Percentiles rank a stretch among this genome's conserved stretches.
Conservation (phyloP, 2,329 filamentous ascomycete genomes). For the Neurospora sp. region DNA sequence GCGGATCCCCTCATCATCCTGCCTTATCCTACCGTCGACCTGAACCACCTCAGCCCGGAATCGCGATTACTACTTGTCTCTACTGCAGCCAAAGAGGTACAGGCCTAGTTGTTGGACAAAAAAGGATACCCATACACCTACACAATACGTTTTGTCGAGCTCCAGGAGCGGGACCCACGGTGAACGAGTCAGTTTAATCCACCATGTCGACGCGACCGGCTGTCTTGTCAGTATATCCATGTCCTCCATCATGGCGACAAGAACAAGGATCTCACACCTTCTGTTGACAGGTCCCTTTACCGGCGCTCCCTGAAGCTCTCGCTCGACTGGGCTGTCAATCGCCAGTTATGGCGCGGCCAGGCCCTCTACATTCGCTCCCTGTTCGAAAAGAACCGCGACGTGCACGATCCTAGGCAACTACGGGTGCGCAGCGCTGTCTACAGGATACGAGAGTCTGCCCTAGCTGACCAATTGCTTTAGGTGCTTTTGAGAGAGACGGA, state of each 20-base stretch:
- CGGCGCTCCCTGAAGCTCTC: conserved; percentile 86
- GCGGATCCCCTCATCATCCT: neutral
- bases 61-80: neutral
- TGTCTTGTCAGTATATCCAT: conserved; percentile 14
- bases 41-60: neutral
- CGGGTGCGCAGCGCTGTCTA: conserved; percentile 46
- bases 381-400: conserved; percentile 85
- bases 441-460: neutral
- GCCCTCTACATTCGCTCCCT: conserved; percentile 90
- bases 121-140: neutral
- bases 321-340: conserved; percentile 90
- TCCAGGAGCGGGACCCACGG: neutral
- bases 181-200: conserved; percentile 3
- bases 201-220: conserved; percentile 18
- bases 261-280: conserved; percentile 7
- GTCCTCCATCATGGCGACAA: neutral
- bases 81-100: neutral
- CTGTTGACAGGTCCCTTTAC: conserved; percentile 58
- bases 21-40: neutral
- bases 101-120: neutral
- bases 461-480: conserved; percentile 36
- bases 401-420: conserved; percentile 77
- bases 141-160: neutral
- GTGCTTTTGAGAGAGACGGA: conserved; percentile 80
- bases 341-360: conserved; percentile 89